These are phyloP conservation scores for Thelephora aurantiotincta DNA, from an alignment of 768 basidiomycete species.

Conservation along the genomic window DNA sequence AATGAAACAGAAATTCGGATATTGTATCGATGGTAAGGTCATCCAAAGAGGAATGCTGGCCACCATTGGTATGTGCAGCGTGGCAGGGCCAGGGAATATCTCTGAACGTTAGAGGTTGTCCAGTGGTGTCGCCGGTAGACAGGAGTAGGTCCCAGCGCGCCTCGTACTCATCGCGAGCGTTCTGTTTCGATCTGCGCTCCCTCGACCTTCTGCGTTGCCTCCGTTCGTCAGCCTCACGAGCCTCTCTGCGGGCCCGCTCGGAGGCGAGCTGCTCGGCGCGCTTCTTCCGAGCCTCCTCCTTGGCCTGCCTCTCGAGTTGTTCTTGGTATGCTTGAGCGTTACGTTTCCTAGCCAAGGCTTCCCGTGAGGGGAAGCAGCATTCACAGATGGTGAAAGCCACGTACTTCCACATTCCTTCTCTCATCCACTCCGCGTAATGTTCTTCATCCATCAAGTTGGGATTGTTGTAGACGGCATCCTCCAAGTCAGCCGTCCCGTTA, in stretches of 20 bases:
- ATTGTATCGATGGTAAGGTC: conserved; percentile 44
- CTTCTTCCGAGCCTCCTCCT: conserved; percentile 34
- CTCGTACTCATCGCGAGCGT: conserved; percentile 41
- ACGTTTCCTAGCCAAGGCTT: conserved; percentile 26
- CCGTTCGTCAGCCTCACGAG: conserved; percentile 37
- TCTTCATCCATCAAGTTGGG: conserved; percentile 61
- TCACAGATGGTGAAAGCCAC: conserved; percentile 12
- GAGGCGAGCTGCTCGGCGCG: conserved; percentile 38
- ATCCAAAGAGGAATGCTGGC: conserved; percentile 20
- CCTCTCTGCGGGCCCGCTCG: conserved; percentile 39
- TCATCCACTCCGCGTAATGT: conserved; percentile 78
- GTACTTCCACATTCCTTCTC: conserved; percentile 75
- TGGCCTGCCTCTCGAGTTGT: conserved; percentile 38
- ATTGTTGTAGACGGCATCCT: conserved; percentile 27
- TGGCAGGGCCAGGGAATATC: conserved; percentile 65
- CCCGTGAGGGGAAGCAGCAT: conserved; percentile 4
- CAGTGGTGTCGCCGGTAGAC: conserved; percentile 7
- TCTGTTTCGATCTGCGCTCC: conserved; percentile 26
- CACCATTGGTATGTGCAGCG: conserved; percentile 6
- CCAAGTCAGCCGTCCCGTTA: conserved; percentile 23
- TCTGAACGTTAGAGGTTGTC: conserved; percentile 25
- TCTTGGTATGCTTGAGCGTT: conserved; percentile 56
- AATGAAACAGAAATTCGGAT: conserved; percentile 38
- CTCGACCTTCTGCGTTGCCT: conserved; percentile 32
- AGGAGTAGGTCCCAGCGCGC: conserved; percentile 40